These are phyloP conservation scores for Blastosporella zonata DNA, from an alignment of 1,284 basidiomycete species.

Conservation along the genomic window DNA sequence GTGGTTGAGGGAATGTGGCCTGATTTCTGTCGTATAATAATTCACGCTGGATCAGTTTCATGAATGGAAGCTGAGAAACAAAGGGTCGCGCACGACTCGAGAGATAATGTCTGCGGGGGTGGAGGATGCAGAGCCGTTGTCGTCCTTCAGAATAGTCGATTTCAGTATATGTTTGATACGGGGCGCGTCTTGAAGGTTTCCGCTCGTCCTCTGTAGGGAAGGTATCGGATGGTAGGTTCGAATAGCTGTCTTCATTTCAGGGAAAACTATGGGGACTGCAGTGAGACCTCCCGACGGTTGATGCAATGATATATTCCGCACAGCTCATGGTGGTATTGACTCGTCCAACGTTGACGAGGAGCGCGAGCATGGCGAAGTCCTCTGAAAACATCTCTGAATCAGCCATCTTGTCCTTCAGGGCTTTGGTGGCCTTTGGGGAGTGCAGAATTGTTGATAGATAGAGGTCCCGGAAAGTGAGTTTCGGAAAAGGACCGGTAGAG, in stretches of 20 bases:
- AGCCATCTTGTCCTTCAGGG: constrained; percentile 64
- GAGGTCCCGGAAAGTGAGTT: constrained; percentile 69
- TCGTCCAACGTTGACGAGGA: constrained; percentile 78
- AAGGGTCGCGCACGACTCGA: constrained; percentile 37
- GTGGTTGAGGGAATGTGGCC: constrained; percentile 58
- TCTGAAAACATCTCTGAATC: constrained; percentile 63
- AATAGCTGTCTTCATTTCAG: constrained; percentile 80
- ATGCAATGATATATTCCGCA: constrained; percentile 35
- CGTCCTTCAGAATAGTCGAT: constrained; percentile 45
- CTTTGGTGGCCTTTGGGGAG: constrained; percentile 60
- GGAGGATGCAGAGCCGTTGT: constrained; percentile 37
- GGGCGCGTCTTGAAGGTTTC: constrained; percentile 80
- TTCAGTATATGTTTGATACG: constrained; percentile 72
- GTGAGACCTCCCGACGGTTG: constrained; percentile 5
- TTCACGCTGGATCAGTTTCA: constrained; percentile 17
- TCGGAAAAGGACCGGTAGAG: constrained; percentile 41
- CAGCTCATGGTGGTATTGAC: constrained; percentile 87
- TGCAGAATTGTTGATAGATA: constrained; percentile 72
- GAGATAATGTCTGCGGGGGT: constrained; percentile 47
- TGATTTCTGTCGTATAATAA: constrained; percentile 39
- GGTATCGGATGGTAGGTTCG: constrained; percentile 84
- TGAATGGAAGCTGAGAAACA: constrained; percentile 12
- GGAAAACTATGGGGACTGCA: constrained; percentile 49
- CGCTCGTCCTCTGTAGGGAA: constrained; percentile 70
- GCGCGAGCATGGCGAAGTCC: constrained; percentile 74